phyloP scores from a whole-genome alignment of 768 basidiomycete genomes.

The Clathrus columnatus region DNA sequence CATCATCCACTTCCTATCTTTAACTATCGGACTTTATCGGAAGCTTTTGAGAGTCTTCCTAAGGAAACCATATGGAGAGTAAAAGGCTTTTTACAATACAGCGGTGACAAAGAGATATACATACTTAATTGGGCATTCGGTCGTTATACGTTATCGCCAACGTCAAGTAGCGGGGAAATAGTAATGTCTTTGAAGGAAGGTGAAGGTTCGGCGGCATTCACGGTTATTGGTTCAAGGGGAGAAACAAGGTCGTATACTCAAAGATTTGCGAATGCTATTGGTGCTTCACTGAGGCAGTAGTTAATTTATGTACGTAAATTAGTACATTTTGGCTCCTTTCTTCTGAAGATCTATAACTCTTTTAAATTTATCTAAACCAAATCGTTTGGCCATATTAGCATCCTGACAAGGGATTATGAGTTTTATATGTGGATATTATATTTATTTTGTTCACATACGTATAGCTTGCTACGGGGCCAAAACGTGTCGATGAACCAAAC shows the following conservation, averaged over 20 bases:
- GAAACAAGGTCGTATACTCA: conserved; percentile 56
- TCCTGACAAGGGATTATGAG: background rate
- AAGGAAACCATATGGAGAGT: conserved; percentile 73
- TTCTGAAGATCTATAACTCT: background rate
- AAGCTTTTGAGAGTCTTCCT: conserved; percentile 43
- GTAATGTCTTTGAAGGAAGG: conserved; percentile 14
- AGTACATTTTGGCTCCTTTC: background rate
- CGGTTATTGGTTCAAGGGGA: conserved; percentile 88
- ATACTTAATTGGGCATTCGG: conserved; percentile 96
- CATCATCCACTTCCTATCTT: conserved; percentile 15
- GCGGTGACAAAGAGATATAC: conserved; percentile 26
- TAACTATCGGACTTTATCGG: conserved; percentile 30
- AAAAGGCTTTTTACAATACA: conserved; percentile 73
- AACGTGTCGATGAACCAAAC: conserved; percentile 9
- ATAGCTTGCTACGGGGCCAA: conserved; percentile 5
- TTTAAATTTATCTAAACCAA: conserved; percentile 9
- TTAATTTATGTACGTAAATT: background rate
- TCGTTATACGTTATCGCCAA: conserved; percentile 60
- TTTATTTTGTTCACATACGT: background rate
- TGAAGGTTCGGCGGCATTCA: conserved; percentile 46
- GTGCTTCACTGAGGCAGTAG: conserved; percentile 25
- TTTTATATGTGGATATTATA: background rate
- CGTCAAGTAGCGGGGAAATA: conserved; percentile 23
- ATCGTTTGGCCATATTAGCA: background rate
- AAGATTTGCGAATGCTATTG: conserved; percentile 42